Base-by-base conservation (phyloP, 257 asterid species). In the Salvia splendens region DNA sequence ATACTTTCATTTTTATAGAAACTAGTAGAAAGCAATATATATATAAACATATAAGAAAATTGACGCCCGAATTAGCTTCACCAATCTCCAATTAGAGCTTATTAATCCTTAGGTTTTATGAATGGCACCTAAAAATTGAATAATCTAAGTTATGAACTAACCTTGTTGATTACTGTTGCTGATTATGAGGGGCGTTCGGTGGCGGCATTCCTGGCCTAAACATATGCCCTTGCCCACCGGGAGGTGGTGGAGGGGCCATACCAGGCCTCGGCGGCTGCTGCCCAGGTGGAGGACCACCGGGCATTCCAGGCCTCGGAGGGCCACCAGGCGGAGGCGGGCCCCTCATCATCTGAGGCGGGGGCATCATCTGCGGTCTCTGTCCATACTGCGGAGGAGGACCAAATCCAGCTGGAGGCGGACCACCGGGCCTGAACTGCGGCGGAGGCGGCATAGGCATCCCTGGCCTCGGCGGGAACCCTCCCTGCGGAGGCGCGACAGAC, bases 201-300 rank as follows among this genome's bases (percentile, higher is more conserved):
- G 96, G 96, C 3, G 89, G 96, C 96, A 91, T 91, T 61, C 98
- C 98, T 1, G 98, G 90, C 24, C 98, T 89, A 65, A 71, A 90
- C 60, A 78, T 70, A 43, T 81, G 89, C 52, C 72, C 83, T 74
- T 85, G 91, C 7, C 95, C 94, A 59, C 89, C 95, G 11, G 85
- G 83, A 32, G 79, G 75, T 8, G 84, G 83, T 0, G 83, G 83
- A 53, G 95, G 95, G 2, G 89, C 91, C 92, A 89, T 87, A 3
- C 95, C 94, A 0, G 89, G 95, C 50, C 89, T 80, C 6, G 85
- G 90, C 11, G 83, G 92, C 69, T 81, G 88, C 79, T 79, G 86
- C 30, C 81, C 84, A 35, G 77, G 77, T 5, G 90, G 93, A 5
- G 88, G 89, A 8, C 80, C 79, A 12, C 92, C 95, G 1, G 83